Evolutionary conservation across 176 grass and related monocot species (phyloP).

Genomic region (Secale cereale): DNA sequence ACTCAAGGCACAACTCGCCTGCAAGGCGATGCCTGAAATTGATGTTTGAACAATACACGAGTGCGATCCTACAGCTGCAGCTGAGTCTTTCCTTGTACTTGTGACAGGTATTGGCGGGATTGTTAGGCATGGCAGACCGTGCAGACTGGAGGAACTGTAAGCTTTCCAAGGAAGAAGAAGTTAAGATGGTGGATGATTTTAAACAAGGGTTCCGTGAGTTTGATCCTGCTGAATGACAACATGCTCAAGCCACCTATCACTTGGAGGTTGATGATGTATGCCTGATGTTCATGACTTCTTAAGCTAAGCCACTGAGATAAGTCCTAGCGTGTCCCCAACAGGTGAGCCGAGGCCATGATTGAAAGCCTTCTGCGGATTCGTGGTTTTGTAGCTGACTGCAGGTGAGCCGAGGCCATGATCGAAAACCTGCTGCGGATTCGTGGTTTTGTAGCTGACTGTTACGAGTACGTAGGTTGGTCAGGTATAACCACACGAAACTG

Average conservation of each 20-base stretch:
- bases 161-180: slow-evolving; percentile 75
- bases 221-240: slow-evolving; percentile 56
- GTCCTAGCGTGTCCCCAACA: background rate
- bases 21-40: background rate
- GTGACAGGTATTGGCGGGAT: slow-evolving; percentile 63
- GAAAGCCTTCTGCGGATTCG: background rate
- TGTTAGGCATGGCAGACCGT: slow-evolving; percentile 72
- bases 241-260: background rate
- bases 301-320: background rate
- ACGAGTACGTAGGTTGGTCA: background rate
- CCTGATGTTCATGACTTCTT: background rate
- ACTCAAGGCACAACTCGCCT: background rate
- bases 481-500: background rate
- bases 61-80: background rate
- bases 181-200: slow-evolving; percentile 68
- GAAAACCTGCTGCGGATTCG: background rate
- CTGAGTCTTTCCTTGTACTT: background rate
- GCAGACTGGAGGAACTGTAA: slow-evolving; percentile 92
- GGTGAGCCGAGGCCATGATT: background rate
- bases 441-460: background rate
- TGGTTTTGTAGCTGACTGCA: background rate
- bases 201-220: slow-evolving; percentile 58
- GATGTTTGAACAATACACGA: background rate
- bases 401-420: background rate
- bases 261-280: background rate